Evolutionary conservation across 2,329 filamentous ascomycete species (phyloP), one percentile per base, ranked within the genome.

Genomic region (Monilinia vaccinii-corymbosi): DNA sequence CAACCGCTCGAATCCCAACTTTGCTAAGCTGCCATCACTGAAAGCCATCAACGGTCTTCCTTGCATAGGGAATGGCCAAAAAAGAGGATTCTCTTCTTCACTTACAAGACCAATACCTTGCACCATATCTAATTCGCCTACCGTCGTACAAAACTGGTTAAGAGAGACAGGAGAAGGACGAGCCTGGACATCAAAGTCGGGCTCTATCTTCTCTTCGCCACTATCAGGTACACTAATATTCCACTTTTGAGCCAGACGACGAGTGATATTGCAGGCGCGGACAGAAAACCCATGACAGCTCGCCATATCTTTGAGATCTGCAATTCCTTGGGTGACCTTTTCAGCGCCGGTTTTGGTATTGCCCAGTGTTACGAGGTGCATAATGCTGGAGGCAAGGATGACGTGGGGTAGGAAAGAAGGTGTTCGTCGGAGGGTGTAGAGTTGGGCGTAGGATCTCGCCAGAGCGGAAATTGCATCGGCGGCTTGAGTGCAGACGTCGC

Each of bases 271-370:
- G 4, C 69, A 60, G 16, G 68, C 68, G 5, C 64, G 67, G 7
- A 11, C 52, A 1, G 70, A 67, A 40, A 71, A 70, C 8, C 61
- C 63, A 51, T 72, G 70, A 48, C 68, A 68, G 0, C 79, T 78
- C 0, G 79, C 78, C 83, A 86, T 86, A 65, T 84, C 81, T 1
- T 78, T 78, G 18, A 86, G 73, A 62, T 84, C 80, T 2, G 77
- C 71, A 38, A 86, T 81, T 14, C 81, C 81, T 58, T 81, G 79
- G 11, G 72, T 75, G 38, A 86, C 1, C 77, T 73, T 36, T 77
- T 69, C 64, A 1, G 77, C 11, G 69, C 62, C 63, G 2, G 71
- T 62, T 5, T 68, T 64, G 10, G 71, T 62, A 13, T 66, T 38
- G 68, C 66, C 69, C 4, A 66, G 31, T 0, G 62, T 61, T 6